These are phyloP conservation scores for Tylopilus sp. DNA, from an alignment of 768 basidiomycete genomes.

Conservation along the genomic window DNA sequence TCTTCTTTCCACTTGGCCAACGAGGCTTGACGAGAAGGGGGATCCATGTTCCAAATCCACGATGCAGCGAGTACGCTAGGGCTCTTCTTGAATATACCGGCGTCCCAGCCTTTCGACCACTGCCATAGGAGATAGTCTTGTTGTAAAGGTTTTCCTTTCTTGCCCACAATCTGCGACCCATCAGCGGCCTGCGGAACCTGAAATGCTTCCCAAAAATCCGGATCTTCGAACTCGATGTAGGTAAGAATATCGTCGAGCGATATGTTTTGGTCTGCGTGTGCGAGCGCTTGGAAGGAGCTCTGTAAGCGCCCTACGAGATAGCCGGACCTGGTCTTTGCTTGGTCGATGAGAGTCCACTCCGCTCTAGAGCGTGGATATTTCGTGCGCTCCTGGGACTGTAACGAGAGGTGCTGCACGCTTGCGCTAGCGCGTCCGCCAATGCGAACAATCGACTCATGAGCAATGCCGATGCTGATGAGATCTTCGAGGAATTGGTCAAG, in stretches of 20 bases:
- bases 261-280: conserved; percentile 10
- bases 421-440: conserved; percentile 54
- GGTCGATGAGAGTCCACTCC: conserved; percentile 43
- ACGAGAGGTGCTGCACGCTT: conserved; percentile 43
- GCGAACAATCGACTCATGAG: conserved; percentile 46
- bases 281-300: conserved; percentile 30
- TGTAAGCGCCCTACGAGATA: conserved; percentile 25
- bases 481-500: conserved; percentile 68
- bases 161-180: conserved; percentile 44
- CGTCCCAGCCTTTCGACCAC: conserved; percentile 45
- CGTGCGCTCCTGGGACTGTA: conserved; percentile 39
- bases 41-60: conserved; percentile 39
- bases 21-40: conserved; percentile 23
- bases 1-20: conserved; percentile 35
- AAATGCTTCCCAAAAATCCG: conserved; percentile 44
- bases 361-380: conserved; percentile 22
- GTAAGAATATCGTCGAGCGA: conserved; percentile 35
- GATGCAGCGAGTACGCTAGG: conserved; percentile 22
- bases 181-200: conserved; percentile 38
- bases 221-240: conserved; percentile 51
- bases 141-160: conserved; percentile 34
- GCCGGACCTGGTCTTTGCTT: conserved; percentile 27
- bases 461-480: conserved; percentile 58
- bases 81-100: conserved; percentile 38
- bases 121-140: conserved; percentile 41